A percentile compares a stretch with the other conserved stretches of the same genome.
Evolutionary conservation across 345 rosid species (phyloP).

Genomic region (Pistacia vera): DNA sequence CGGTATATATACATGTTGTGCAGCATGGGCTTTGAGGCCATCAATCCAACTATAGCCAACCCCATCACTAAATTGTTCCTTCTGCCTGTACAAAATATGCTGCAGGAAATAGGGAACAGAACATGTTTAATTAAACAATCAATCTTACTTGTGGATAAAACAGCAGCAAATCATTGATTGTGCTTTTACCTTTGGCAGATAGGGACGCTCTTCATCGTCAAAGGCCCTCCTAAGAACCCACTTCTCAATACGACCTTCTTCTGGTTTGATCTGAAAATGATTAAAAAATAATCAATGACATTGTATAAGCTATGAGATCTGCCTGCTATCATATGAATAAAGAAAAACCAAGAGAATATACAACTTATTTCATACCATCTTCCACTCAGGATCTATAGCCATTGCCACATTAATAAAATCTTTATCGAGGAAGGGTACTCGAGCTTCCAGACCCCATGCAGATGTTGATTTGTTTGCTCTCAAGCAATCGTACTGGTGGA

Average conservation of each 20-base stretch:
- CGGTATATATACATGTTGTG: conserved; percentile 44
- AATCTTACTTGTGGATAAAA: background rate
- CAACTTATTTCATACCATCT: conserved; percentile 54
- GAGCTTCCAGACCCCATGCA: conserved; percentile 94
- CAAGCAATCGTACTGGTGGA: conserved; percentile 86
- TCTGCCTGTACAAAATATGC: conserved; percentile 94
- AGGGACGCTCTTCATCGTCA: conserved; percentile 81
- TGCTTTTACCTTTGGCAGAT: conserved; percentile 73
- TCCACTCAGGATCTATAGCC: conserved; percentile 84
- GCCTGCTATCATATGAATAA: background rate
- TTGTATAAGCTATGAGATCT: background rate
- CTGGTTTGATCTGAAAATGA: conserved; percentile 56
- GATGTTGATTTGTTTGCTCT: conserved; percentile 96
- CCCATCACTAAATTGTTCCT: conserved; percentile 96
- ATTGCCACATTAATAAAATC: conserved; percentile 79
- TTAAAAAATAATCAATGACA: background rate
- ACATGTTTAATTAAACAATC: conserved; percentile 18
- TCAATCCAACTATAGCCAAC: conserved; percentile 98
- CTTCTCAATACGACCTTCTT: conserved; percentile 76
- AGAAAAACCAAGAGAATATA: background rate
- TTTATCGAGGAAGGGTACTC: conserved; percentile 93
- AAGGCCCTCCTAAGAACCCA: conserved; percentile 90
- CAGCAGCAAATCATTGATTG: background rate
- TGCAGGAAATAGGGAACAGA: conserved; percentile 34
- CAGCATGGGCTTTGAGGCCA: conserved; percentile 91